Percentiles rank a stretch among this genome's conserved stretches.
Conservation (phyloP, 352 stramenopile species). For the Labyrinthula sp. region DNA sequence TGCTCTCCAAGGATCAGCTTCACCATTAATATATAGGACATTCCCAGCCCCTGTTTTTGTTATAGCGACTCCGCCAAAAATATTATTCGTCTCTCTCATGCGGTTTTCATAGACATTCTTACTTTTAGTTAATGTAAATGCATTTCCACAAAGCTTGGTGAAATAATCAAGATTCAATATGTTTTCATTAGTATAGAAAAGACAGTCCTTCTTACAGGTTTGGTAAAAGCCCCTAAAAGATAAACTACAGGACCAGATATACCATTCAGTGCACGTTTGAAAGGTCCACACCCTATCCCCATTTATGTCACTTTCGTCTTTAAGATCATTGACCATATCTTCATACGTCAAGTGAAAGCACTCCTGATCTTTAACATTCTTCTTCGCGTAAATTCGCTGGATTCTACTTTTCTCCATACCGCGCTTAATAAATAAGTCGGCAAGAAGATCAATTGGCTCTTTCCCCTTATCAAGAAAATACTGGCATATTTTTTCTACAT, state of each 20-base stretch:
- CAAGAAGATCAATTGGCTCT: slow-evolving; percentile 28
- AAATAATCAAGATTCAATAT: slow-evolving; percentile 44
- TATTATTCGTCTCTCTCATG: slow-evolving; percentile 37
- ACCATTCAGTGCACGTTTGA: slow-evolving; percentile 59
- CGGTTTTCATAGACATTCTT: slow-evolving; percentile 39
- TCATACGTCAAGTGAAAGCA: slow-evolving; percentile 33
- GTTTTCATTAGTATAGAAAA: slow-evolving; percentile 46
- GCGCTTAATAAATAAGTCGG: slow-evolving; percentile 32
- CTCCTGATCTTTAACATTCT: slow-evolving; percentile 29
- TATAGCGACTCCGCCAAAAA: slow-evolving; percentile 46
- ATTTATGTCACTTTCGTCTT: no score
- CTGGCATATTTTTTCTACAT: slow-evolving; percentile 42
- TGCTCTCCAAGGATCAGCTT: slow-evolving; percentile 51
- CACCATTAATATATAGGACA: slow-evolving; percentile 50
- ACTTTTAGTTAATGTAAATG: slow-evolving; percentile 39
- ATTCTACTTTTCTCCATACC: slow-evolving; percentile 16
- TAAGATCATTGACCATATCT: no score
- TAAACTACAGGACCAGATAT: no score
- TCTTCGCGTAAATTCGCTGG: slow-evolving; percentile 32
- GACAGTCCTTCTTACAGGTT: slow-evolving; percentile 43
- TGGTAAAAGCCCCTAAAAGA: slow-evolving; percentile 64
- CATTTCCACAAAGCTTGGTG: slow-evolving; percentile 40
- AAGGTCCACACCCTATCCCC: slow-evolving; percentile 46
- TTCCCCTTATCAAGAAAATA: slow-evolving; percentile 30
- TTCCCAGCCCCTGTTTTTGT: slow-evolving; percentile 35